Conservation (phyloP, 768 basidiomycete species). For the Solioccasus polychromus region DNA sequence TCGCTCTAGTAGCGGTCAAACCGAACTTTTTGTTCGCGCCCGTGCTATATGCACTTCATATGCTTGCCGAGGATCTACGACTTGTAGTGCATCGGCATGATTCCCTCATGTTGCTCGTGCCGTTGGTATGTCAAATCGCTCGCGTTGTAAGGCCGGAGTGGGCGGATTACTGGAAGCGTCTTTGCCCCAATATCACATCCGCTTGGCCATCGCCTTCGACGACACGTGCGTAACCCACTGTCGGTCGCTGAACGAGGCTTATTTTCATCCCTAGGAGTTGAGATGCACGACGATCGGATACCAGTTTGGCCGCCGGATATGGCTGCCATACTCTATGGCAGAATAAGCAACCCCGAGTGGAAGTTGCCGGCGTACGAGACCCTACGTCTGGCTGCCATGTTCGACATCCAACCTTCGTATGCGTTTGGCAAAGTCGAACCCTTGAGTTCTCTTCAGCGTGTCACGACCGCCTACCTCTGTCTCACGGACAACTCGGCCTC, state of each 20-base stretch:
- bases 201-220: constrained; percentile 55
- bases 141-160: constrained; percentile 73
- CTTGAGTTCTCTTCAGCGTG: constrained; percentile 47
- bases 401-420: constrained; percentile 50
- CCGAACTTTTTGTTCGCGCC: constrained; percentile 52
- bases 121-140: constrained; percentile 62
- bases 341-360: constrained; percentile 67
- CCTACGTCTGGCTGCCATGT: constrained; percentile 46
- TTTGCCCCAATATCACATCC: constrained; percentile 61
- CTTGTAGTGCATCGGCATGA: constrained; percentile 54
- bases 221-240: constrained; percentile 18
- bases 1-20: constrained; percentile 23
- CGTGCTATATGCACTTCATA: constrained; percentile 73
- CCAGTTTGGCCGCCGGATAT: constrained; percentile 80
- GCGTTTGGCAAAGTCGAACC: constrained; percentile 65
- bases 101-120: constrained; percentile 54
- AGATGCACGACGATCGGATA: constrained; percentile 62
- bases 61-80: constrained; percentile 69
- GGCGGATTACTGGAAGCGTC: constrained; percentile 90
- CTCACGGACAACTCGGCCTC: constrained; percentile 52
- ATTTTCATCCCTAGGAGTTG: constrained; percentile 35
- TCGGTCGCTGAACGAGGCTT: constrained; percentile 1
- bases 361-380: constrained; percentile 46
- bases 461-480: constrained; percentile 55
- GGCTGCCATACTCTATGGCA: constrained; percentile 57